Conservation (phyloP, 306 rosid genomes). For the Mucuna pruriens region DNA sequence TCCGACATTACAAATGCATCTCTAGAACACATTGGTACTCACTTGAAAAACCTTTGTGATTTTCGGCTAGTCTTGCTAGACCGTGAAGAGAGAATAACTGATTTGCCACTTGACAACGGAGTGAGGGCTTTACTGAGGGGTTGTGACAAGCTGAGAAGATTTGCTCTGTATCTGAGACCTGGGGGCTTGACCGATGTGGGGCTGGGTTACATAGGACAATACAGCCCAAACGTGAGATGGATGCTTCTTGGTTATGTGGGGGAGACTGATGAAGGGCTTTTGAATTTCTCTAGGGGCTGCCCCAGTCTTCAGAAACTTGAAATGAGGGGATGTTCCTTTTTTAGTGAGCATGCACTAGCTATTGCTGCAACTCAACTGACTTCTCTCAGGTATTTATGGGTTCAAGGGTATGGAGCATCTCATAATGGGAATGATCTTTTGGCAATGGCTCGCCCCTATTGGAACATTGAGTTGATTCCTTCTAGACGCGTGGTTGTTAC, state of each 20-base stretch:
- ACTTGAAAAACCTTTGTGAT: slow-evolving; percentile 80
- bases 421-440: slow-evolving; percentile 68
- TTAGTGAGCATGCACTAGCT: slow-evolving; percentile 88
- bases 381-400: slow-evolving; percentile 91
- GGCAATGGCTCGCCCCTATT: slow-evolving; percentile 82
- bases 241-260: slow-evolving; percentile 97
- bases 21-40: slow-evolving; percentile 71
- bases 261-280: slow-evolving; percentile 79
- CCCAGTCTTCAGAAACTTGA: slow-evolving; percentile 94
- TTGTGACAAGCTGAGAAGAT: slow-evolving; percentile 80
- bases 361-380: slow-evolving; percentile 64
- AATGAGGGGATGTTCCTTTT: slow-evolving; percentile 92
- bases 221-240: slow-evolving; percentile 94
- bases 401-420: slow-evolving; percentile 85
- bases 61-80: slow-evolving; percentile 94
- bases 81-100: slow-evolving; percentile 70
- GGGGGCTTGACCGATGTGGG: slow-evolving; percentile 89
- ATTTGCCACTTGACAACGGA: slow-evolving; percentile 95
- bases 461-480: slow-evolving; percentile 93
- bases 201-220: slow-evolving; percentile 74
- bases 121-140: slow-evolving; percentile 85
- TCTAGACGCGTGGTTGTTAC: slow-evolving; percentile 47
- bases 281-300: slow-evolving; percentile 80
- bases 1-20: slow-evolving; percentile 84
- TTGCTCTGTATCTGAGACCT: slow-evolving; percentile 84